These are phyloP conservation scores for Alnus rubra DNA, from an alignment of 306 rosid genomes.

Conservation along the genomic window DNA sequence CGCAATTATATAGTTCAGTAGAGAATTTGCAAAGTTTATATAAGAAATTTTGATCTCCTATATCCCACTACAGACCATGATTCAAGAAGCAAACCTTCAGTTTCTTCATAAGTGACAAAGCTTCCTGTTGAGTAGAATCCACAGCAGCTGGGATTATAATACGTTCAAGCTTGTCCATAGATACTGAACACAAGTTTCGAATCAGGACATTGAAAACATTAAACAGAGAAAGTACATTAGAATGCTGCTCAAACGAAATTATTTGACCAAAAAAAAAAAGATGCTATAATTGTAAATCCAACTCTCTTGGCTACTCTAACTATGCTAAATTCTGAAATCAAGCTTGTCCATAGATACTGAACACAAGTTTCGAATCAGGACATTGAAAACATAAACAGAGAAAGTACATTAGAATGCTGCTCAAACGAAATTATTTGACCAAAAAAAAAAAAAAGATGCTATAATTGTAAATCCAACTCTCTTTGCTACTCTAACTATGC, in stretches of 20 bases:
- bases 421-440: neutral
- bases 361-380: no score
- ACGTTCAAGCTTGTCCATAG: conserved; percentile 49
- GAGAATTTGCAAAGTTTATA: conserved; percentile 3
- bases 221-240: conserved; percentile 1
- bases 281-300: no score
- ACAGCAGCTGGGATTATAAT: conserved; percentile 56
- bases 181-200: conserved; percentile 27
- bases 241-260: neutral
- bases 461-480: no score
- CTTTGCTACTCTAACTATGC: no score
- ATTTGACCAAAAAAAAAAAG: neutral
- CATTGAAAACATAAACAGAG: conserved; percentile 2
- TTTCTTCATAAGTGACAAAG: conserved; percentile 63
- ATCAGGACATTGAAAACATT: neutral
- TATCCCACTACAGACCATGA: conserved; percentile 12
- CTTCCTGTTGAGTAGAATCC: conserved; percentile 85
- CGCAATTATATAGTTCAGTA: neutral
- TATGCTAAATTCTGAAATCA: no score
- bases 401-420: neutral
- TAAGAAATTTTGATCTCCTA: conserved; percentile 1
- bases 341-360: no score
- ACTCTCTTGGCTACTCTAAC: no score
- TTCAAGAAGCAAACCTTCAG: conserved; percentile 66
- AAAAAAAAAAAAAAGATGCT: neutral